Percentiles rank a stretch among this genome's conserved stretches.
phyloP scores from a whole-genome alignment of 2,329 filamentous ascomycete genomes.

The Microsporum ferrugineum region DNA sequence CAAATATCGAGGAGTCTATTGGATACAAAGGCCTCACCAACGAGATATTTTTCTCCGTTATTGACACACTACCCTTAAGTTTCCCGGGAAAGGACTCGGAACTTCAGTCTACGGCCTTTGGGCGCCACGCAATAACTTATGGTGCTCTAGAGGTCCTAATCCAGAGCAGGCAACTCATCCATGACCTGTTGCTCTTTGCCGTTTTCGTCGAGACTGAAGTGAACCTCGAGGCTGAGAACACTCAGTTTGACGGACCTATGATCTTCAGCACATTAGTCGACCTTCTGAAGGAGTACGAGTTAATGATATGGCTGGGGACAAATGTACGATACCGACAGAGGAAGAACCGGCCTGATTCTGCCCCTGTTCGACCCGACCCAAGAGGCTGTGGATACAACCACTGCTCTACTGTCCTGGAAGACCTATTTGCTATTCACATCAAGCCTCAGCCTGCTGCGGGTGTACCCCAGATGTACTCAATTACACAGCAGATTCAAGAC shows the following conservation, averaged over 20 bases:
- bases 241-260: slow-evolving; percentile 51
- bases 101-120: slow-evolving; percentile 55
- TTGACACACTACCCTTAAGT: slow-evolving; percentile 38
- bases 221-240: slow-evolving; percentile 55
- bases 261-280: slow-evolving; percentile 54
- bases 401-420: slow-evolving; percentile 31
- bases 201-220: slow-evolving; percentile 79
- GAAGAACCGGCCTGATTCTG: slow-evolving; percentile 17
- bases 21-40: slow-evolving; percentile 40
- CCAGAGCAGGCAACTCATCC: slow-evolving; percentile 59
- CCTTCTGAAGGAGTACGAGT: slow-evolving; percentile 61
- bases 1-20: slow-evolving; percentile 55
- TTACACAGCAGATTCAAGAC: slow-evolving; percentile 35
- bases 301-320: slow-evolving; percentile 52
- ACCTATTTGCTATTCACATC: slow-evolving; percentile 35
- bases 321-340: slow-evolving; percentile 28
- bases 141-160: slow-evolving; percentile 69
- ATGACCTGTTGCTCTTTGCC: slow-evolving; percentile 71
- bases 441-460: slow-evolving; percentile 32
- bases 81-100: slow-evolving; percentile 32
- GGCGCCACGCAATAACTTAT: slow-evolving; percentile 60
- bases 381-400: slow-evolving; percentile 12
- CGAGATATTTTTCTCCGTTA: slow-evolving; percentile 41
- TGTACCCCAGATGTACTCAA: slow-evolving; percentile 31
- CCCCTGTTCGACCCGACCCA: slow-evolving; percentile 19